These are phyloP conservation scores for Kernera saxatilis DNA, from an alignment of 345 rosid species.

Conservation along the genomic window DNA sequence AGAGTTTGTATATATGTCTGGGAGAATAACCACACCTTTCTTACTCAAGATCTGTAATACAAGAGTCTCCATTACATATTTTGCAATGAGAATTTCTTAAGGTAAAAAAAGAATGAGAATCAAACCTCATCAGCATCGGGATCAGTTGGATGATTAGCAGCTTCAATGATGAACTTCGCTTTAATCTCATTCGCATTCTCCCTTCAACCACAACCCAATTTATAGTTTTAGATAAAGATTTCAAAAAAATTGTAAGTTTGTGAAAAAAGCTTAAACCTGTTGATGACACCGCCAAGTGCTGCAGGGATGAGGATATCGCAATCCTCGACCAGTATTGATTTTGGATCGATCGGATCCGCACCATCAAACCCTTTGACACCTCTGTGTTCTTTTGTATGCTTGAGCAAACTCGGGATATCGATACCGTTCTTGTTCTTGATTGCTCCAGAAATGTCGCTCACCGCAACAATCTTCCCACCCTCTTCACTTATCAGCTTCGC, in stretches of 20 bases:
- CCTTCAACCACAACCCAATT: conserved; percentile 33
- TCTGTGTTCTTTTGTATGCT: conserved; percentile 52
- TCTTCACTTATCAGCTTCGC: conserved; percentile 68
- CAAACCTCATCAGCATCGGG: conserved; percentile 88
- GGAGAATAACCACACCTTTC: conserved; percentile 95
- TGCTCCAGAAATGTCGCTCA: conserved; percentile 84
- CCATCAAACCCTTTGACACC: conserved; percentile 87
- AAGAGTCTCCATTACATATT: conserved; percentile 7
- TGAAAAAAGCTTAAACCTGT: conserved; percentile 45
- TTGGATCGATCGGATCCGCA: conserved; percentile 49
- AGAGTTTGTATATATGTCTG: conserved; percentile 90
- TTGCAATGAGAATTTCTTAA: neutral
- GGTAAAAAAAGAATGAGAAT: neutral
- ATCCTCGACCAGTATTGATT: conserved; percentile 67
- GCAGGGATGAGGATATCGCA: conserved; percentile 93
- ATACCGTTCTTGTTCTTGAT: conserved; percentile 82
- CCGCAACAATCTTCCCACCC: conserved; percentile 85
- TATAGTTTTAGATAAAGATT: neutral
- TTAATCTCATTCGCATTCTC: conserved; percentile 83
- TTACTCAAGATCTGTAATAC: conserved; percentile 60
- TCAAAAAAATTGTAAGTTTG: neutral
- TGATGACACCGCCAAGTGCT: conserved; percentile 95
- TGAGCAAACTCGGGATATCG: conserved; percentile 57
- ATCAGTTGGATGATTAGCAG: conserved; percentile 96
- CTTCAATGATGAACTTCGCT: conserved; percentile 89